Percentiles rank a stretch among this genome's conserved stretches.
Conservation (phyloP, 768 basidiomycete genomes). For the Glaciozyma martinii region DNA sequence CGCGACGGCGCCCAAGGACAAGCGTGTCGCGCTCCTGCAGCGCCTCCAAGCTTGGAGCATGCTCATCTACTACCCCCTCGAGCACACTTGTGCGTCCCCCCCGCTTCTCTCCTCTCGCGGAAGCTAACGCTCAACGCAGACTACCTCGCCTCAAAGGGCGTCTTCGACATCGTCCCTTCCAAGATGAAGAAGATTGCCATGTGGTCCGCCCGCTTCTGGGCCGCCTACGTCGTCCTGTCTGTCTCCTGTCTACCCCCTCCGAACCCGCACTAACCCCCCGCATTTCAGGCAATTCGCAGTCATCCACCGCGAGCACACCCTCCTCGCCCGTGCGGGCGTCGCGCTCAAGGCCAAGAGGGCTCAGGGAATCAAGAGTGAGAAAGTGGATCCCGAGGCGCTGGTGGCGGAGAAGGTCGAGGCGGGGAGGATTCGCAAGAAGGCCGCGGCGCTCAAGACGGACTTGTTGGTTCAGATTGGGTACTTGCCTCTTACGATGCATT, state of each 20-base stretch:
- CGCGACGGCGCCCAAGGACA: slow-evolving; percentile 24
- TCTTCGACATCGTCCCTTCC: slow-evolving; percentile 17
- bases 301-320: slow-evolving; percentile 22
- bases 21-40: slow-evolving; percentile 28
- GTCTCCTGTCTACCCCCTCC: slow-evolving; percentile 40
- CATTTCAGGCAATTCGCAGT: slow-evolving; percentile 19
- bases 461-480: slow-evolving; percentile 63
- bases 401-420: slow-evolving; percentile 31
- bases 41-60: slow-evolving; percentile 36
- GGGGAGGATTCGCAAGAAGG: slow-evolving; percentile 47
- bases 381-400: slow-evolving; percentile 2
- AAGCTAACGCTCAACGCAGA: slow-evolving; percentile 7
- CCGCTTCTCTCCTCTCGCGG: not conserved
- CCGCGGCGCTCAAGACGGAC: slow-evolving; percentile 64
- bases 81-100: slow-evolving; percentile 35
- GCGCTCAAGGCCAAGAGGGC: slow-evolving; percentile 36
- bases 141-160: slow-evolving; percentile 33
- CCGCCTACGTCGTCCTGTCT: slow-evolving; percentile 64
- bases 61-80: slow-evolving; percentile 39
- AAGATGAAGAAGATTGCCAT: slow-evolving; percentile 43
- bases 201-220: slow-evolving; percentile 78
- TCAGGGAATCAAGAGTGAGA: slow-evolving; percentile 37
- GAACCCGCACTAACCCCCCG: not conserved
- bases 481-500: slow-evolving; percentile 75
- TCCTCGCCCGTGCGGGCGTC: slow-evolving; percentile 7